These are phyloP conservation scores for Pueraria montana DNA, from an alignment of 306 rosid genomes.

Conservation along the genomic window DNA sequence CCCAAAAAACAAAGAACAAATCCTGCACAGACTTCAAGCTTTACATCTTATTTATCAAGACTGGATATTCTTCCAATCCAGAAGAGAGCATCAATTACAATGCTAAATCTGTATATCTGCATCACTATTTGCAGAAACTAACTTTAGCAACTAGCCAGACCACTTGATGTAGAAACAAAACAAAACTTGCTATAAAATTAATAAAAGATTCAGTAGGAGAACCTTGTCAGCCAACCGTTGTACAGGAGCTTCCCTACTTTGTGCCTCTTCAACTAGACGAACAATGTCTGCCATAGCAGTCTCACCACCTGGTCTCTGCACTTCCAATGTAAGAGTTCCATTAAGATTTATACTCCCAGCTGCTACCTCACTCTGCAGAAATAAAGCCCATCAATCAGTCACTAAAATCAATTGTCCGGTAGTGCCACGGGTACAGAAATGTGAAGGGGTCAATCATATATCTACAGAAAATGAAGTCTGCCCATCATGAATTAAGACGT, in stretches of 20 bases:
- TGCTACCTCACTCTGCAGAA: slow-evolving; percentile 84
- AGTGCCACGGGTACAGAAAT: slow-evolving; percentile 36
- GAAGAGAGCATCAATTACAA: not conserved
- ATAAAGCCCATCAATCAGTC: slow-evolving; percentile 45
- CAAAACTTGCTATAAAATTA: slow-evolving; percentile 15
- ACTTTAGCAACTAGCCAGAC: not conserved
- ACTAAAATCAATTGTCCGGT: slow-evolving; percentile 40
- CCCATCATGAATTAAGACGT: slow-evolving; percentile 18
- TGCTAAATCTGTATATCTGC: not conserved
- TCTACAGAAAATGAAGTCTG: slow-evolving; percentile 42
- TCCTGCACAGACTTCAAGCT: not conserved
- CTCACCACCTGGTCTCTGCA: slow-evolving; percentile 92
- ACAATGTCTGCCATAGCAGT: slow-evolving; percentile 86
- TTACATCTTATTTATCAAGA: not conserved
- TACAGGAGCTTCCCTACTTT: slow-evolving; percentile 94
- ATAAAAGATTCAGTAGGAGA: slow-evolving; percentile 45
- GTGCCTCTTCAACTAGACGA: slow-evolving; percentile 98
- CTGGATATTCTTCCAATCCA: not conserved
- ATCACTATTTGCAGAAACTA: not conserved
- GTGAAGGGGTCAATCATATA: slow-evolving; percentile 17
- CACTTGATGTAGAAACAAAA: slow-evolving; percentile 21
- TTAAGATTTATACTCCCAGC: slow-evolving; percentile 98
- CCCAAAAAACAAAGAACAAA: not conserved
- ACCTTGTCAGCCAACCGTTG: slow-evolving; percentile 99
- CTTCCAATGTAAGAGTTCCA: slow-evolving; percentile 92